Conservation (phyloP, 768 basidiomycete genomes). For the Mycena chlorophos region DNA sequence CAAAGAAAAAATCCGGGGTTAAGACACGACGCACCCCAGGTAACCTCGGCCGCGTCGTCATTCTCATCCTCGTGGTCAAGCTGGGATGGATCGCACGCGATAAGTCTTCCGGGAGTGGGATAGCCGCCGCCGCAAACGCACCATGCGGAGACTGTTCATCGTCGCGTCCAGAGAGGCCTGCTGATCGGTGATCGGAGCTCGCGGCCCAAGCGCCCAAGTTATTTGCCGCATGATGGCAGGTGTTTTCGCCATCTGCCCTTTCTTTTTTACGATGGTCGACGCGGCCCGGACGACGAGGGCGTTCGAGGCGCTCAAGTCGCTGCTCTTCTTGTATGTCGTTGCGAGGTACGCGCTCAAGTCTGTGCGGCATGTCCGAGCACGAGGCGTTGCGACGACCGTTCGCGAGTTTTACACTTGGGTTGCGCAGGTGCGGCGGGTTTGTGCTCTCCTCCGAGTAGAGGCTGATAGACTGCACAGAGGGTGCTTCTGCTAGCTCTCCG, state of each 20-base stretch:
- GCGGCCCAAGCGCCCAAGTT: background rate
- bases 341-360: conserved; percentile 51
- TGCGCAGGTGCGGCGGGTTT: conserved; percentile 42
- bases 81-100: conserved; percentile 36
- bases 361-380: conserved; percentile 63
- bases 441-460: background rate
- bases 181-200: background rate
- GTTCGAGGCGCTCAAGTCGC: conserved; percentile 54
- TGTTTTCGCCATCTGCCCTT: background rate
- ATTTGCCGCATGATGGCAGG: background rate
- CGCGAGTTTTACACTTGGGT: conserved; percentile 56
- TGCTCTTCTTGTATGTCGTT: conserved; percentile 61
- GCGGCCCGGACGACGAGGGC: conserved; percentile 3
- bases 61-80: conserved; percentile 75
- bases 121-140: no score
- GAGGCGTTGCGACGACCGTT: conserved; percentile 51
- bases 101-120: background rate
- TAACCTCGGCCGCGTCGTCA: conserved; percentile 75
- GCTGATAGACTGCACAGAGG: conserved; percentile 37
- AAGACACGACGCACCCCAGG: conserved; percentile 83
- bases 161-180: conserved; percentile 1
- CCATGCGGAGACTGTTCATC: conserved; percentile 59
- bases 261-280: background rate
- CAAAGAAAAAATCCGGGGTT: background rate
- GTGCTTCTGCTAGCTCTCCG: conserved; percentile 58